Percentiles rank a stretch among this genome's conserved stretches.
Conservation (phyloP, 352 stramenopile genomes). For the Bremia lactucae region DNA sequence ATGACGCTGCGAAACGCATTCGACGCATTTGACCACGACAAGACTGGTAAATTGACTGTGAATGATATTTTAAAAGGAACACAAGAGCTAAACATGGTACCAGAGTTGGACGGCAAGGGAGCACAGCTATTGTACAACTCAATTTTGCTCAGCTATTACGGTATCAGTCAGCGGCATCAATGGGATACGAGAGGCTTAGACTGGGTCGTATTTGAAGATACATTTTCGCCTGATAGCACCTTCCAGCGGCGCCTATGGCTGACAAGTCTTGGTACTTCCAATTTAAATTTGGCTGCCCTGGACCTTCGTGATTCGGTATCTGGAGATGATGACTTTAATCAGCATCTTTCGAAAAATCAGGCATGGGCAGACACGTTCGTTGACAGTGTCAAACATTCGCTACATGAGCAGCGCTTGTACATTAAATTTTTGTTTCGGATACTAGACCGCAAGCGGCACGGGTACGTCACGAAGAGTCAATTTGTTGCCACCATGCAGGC, state of each 20-base stretch:
- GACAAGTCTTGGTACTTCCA: constrained; percentile 47
- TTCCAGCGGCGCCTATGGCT: constrained; percentile 51
- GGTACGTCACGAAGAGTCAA: constrained; percentile 52
- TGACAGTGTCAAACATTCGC: constrained; percentile 54
- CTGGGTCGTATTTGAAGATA: constrained; percentile 71
- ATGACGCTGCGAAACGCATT: constrained; percentile 47
- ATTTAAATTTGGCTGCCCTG: constrained; percentile 27
- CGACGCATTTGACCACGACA: constrained; percentile 32
- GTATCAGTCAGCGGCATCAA: constrained; percentile 29
- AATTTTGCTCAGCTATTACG: constrained; percentile 59
- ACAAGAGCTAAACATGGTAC: constrained; percentile 36
- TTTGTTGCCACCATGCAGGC: constrained; percentile 68
- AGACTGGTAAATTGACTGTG: constrained; percentile 27
- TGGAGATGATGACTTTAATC: constrained; percentile 25
- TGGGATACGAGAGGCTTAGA: constrained; percentile 37
- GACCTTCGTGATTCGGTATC: constrained; percentile 15
- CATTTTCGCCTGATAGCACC: constrained; percentile 62
- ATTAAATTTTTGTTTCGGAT: constrained; percentile 76
- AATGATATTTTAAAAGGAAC: constrained; percentile 46
- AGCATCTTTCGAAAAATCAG: constrained; percentile 24
- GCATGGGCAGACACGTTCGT: constrained; percentile 61
- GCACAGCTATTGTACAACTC: constrained; percentile 46
- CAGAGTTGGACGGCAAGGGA: constrained; percentile 33
- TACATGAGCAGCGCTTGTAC: constrained; percentile 72
- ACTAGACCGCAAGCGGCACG: constrained; percentile 53